Evolutionary conservation across 2,329 filamentous ascomycete genomes (phyloP).

Genomic region (Lachnellula willkommii): DNA sequence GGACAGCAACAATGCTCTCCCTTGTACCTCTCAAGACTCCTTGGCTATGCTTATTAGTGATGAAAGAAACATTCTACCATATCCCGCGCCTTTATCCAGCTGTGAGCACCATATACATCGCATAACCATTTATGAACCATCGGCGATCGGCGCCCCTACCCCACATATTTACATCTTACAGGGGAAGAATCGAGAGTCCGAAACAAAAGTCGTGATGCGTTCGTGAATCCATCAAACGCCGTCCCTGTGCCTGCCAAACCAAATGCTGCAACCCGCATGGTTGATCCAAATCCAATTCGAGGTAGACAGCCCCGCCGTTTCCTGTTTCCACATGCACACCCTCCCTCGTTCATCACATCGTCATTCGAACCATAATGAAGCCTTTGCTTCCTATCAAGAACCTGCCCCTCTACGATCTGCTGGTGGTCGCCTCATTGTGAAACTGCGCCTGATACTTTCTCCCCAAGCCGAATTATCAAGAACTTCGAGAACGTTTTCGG

Average conservation of each 20-base stretch:
- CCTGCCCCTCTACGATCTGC: slow-evolving; percentile 11
- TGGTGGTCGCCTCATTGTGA: slow-evolving; percentile 56
- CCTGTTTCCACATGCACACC: neutral
- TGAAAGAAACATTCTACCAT: slow-evolving; percentile 6
- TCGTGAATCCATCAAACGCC: slow-evolving; percentile 11
- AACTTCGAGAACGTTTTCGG: slow-evolving; percentile 74
- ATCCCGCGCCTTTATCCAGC: neutral
- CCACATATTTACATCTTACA: slow-evolving; percentile 1
- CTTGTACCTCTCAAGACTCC: slow-evolving; percentile 7
- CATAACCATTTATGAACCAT: neutral
- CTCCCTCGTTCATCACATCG: neutral
- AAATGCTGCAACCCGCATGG: slow-evolving; percentile 21
- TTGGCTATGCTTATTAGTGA: slow-evolving; percentile 15
- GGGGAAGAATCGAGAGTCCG: neutral
- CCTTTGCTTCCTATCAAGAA: slow-evolving; percentile 4
- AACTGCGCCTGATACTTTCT: slow-evolving; percentile 83
- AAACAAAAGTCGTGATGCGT: slow-evolving; percentile 8
- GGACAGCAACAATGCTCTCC: neutral
- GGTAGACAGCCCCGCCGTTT: slow-evolving; percentile 6
- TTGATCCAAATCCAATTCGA: slow-evolving; percentile 13
- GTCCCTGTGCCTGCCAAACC: slow-evolving; percentile 15
- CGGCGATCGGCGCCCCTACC: neutral
- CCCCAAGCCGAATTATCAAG: slow-evolving; percentile 90
- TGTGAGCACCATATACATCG: slow-evolving; percentile 6
- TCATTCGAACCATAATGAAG: neutral